phyloP scores from a whole-genome alignment of 2,329 filamentous ascomycete genomes.

The Lanzia echinophila region DNA sequence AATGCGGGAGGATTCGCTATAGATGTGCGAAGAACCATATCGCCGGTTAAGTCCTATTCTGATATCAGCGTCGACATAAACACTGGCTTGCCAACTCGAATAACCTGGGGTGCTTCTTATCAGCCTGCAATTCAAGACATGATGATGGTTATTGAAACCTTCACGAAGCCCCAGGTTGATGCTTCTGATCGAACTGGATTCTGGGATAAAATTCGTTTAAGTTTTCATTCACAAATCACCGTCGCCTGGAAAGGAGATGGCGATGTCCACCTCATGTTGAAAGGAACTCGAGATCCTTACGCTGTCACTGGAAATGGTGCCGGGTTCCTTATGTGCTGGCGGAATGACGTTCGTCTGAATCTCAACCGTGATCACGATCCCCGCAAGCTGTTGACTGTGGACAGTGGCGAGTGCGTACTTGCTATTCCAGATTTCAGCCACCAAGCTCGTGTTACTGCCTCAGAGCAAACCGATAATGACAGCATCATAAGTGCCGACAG shows the following conservation, averaged over 20 bases:
- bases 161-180: constrained; percentile 92
- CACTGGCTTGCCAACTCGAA: constrained; percentile 81
- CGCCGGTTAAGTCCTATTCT: constrained; percentile 93
- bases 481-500: constrained; percentile 50
- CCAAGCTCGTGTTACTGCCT: constrained; percentile 57
- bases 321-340: constrained; percentile 98
- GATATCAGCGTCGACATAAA: constrained; percentile 91
- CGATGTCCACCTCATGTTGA: constrained; percentile 87
- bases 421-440: constrained; percentile 91
- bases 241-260: constrained; percentile 93
- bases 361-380: constrained; percentile 82
- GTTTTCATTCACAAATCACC: constrained; percentile 84
- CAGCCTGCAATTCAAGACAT: constrained; percentile 98
- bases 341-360: constrained; percentile 83
- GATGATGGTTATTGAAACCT: constrained; percentile 99
- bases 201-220: constrained; percentile 96
- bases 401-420: constrained; percentile 90
- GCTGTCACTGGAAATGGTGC: constrained; percentile 86
- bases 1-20: constrained; percentile 67
- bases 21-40: constrained; percentile 83
- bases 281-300: constrained; percentile 89
- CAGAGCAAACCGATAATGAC: constrained; percentile 49
- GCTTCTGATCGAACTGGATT: constrained; percentile 91
- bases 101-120: constrained; percentile 96
- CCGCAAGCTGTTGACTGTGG: constrained; percentile 88